A percentile compares a stretch with the other conserved stretches of the same genome.
Conservation (phyloP, 306 rosid genomes). For the Cucurbita argyrosperma region DNA sequence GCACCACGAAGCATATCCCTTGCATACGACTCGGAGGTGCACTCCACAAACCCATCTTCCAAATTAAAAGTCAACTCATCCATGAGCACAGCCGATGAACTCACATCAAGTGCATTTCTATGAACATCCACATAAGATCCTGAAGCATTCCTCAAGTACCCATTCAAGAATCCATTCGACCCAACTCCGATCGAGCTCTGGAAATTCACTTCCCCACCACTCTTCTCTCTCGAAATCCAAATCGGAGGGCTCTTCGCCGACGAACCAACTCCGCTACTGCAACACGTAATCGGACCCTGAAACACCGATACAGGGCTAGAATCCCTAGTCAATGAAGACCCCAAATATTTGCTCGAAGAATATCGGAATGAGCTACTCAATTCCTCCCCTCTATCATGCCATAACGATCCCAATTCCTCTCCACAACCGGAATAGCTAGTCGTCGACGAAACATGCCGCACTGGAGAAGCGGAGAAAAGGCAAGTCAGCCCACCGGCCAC, state of each 20-base stretch:
- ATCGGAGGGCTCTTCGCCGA: conserved; percentile 29
- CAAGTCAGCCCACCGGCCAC: conserved; percentile 72
- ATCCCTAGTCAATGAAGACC: conserved; percentile 47
- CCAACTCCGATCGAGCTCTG: conserved; percentile 29
- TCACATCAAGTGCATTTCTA: conserved; percentile 26
- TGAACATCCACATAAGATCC: conserved; percentile 41
- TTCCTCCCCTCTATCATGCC: conserved; percentile 59
- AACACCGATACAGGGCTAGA: conserved; percentile 85
- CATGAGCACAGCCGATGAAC: conserved; percentile 22
- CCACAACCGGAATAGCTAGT: conserved; percentile 41
- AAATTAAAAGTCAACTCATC: conserved; percentile 74
- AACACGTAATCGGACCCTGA: conserved; percentile 71
- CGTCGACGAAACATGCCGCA: conserved; percentile 37
- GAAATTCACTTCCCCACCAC: conserved; percentile 23
- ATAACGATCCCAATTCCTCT: conserved; percentile 44
- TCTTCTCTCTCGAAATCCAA: conserved; percentile 28
- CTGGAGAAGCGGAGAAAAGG: conserved; percentile 57
- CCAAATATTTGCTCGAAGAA: conserved; percentile 43
- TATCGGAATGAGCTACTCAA: conserved; percentile 58
- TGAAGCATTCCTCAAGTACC: conserved; percentile 67
- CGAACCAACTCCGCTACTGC: conserved; percentile 25
- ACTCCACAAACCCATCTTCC: conserved; percentile 50
- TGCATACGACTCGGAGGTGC: conserved; percentile 50
- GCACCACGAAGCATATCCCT: conserved; percentile 67
- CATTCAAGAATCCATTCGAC: conserved; percentile 49